Evolutionary conservation across 129 eudicot genomes (phyloP).

Genomic region (Heracleum sosnowskyi): DNA sequence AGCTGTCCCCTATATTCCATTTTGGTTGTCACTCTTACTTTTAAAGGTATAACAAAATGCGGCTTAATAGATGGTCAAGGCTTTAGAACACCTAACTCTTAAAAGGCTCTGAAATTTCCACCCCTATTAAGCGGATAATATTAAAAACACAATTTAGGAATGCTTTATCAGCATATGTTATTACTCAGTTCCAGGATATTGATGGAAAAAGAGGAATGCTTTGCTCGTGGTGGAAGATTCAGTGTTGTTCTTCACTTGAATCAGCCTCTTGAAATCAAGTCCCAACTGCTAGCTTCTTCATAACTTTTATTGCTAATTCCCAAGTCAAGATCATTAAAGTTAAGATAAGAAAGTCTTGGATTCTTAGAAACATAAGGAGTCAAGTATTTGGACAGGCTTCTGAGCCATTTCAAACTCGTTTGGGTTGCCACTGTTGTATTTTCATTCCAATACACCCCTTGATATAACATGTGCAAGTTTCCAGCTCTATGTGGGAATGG

Average conservation of each 20-base stretch:
- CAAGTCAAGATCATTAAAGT: conserved; percentile 43
- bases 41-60: neutral
- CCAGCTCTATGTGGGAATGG: conserved; percentile 57
- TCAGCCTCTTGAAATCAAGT: conserved; percentile 45
- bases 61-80: neutral
- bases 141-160: neutral
- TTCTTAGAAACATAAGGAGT: conserved; percentile 30
- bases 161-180: neutral
- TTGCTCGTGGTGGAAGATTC: conserved; percentile 51
- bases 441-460: conserved; percentile 41
- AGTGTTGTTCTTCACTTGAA: conserved; percentile 28
- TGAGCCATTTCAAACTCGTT: conserved; percentile 34
- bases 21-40: neutral
- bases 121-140: neutral
- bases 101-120: neutral
- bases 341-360: conserved; percentile 44
- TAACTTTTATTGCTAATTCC: conserved; percentile 35
- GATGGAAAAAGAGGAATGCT: conserved; percentile 33
- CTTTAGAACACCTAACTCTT: too few relatives aligned
- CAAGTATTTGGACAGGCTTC: conserved; percentile 29
- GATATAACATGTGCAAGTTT: conserved; percentile 39
- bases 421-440: conserved; percentile 21
- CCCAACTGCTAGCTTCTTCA: conserved; percentile 40
- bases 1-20: neutral
- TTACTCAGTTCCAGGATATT: neutral